Conservation (phyloP, 139 green algal species). For the Limnomonas spitsbergensis region DNA sequence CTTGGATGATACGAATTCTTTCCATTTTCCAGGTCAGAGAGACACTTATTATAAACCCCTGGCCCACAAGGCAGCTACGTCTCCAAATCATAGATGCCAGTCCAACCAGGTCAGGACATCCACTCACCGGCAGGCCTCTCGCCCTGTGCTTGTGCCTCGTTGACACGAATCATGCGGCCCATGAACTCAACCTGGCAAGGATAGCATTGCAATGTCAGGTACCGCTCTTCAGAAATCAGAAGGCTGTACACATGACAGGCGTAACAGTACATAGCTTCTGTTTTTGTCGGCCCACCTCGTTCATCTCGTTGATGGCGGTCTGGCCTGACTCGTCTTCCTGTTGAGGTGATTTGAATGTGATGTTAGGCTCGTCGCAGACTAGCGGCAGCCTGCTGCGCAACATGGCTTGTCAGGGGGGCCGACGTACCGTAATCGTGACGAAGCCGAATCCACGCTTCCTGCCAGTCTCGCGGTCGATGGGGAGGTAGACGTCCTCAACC, state of each 20-base stretch:
- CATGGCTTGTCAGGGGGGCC: neutral
- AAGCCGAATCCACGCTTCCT: slow-evolving; percentile 71
- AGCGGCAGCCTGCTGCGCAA: neutral
- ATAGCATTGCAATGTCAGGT: too few relatives aligned
- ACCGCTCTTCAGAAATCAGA: slow-evolving; percentile 1
- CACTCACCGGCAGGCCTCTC: slow-evolving; percentile 1
- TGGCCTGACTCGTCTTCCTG: neutral
- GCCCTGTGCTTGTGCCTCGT: slow-evolving; percentile 44
- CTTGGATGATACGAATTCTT: too few relatives aligned
- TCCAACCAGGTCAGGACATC: neutral
- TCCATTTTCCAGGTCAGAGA: too few relatives aligned
- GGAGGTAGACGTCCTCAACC: slow-evolving; percentile 44
- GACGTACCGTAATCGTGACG: slow-evolving; percentile 43
- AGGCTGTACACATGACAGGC: too few relatives aligned
- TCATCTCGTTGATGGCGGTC: slow-evolving; percentile 5
- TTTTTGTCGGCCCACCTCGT: neutral
- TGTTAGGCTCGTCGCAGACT: too few relatives aligned
- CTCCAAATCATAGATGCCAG: neutral
- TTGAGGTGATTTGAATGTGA: neutral
- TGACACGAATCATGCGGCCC: slow-evolving; percentile 52
- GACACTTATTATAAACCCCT: too few relatives aligned
- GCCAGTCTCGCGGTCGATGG: slow-evolving; percentile 63
- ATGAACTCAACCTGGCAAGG: slow-evolving; percentile 45
- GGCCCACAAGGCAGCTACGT: too few relatives aligned
- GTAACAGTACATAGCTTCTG: neutral